Base-by-base conservation (phyloP, 306 rosid species). In the Lablab purpureus region DNA sequence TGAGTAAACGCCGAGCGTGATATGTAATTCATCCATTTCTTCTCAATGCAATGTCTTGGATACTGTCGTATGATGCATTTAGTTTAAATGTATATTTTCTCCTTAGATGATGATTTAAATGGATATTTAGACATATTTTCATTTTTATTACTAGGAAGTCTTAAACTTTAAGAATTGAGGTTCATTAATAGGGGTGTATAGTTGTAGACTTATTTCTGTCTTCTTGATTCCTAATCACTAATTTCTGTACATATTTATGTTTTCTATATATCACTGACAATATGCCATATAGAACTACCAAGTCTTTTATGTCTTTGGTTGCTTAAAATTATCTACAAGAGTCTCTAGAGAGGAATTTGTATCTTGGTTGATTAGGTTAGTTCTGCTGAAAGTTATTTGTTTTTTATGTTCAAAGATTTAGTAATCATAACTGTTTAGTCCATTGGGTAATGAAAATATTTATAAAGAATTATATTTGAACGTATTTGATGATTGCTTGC, bases 1-100 rank as follows among this genome's bases (percentile, higher is more conserved):
- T 93, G 83, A 91, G 97, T 75, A 89, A 89, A 85, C 87, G 96
- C 5, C 91, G 92, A n/a, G 96, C 96, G 73, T 94, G 84, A 87
- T 83, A 41, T 54, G 78, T 80, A 58, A 36, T 54, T 41, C 37
- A 43, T 45, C 67, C 56, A 30, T 58, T 71, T 71, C 36, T 36
- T 79, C 58, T 30, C 63, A 56, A 43, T 69, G 63, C 75, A 49
- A 32, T 69, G 67, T 22, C 4, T 36, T 19, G 75, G 72, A 27
- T 73, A 36, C 56, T 25, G 2, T 27, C 51, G 15, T 50, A 28
- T 81, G 71, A 23, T 58, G 71, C 47, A 25, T 70, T 28, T 68
- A 56, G 37, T 58, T 69, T 55, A 23, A 25, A 81, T 64, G 63
- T 50, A 67, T 54, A 30, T 64, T 65, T 85, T 63, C 67, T 81